Base-by-base conservation (phyloP, 495 filamentous ascomycete genomes). In the Hypoxylon crocopeplum region DNA sequence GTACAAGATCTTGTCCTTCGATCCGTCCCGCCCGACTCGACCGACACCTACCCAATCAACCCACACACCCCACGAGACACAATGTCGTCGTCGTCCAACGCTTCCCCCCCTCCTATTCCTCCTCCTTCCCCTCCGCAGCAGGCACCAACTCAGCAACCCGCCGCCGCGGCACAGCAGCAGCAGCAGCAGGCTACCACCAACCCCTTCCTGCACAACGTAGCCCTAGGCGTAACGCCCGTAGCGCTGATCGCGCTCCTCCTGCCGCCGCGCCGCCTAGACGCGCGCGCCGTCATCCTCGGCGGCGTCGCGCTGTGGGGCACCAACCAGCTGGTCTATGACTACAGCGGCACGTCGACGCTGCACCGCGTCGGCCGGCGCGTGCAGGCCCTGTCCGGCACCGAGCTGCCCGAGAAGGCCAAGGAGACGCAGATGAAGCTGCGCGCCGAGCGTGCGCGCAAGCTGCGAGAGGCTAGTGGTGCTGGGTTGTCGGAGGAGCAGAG, bases 211-310 rank as follows among this genome's bases (percentile, higher is more conserved):
- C 84, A 84, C 77, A 82, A 83, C 67, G 63, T 82, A 46, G 85
- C 90, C 7, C 65, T 86, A 7, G 80, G 72, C 45, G 81, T 88
- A 64, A 77, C 93, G 46, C 59, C 96, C 49, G 77, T 83, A 21
- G 84, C 85, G 30, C 91, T 93, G 1, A 63, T 89, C 45, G 83
- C 91, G 29, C 81, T 89, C 44, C 74, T 84, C 52, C 79, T 96
- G 11, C 93, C 93, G 2, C 90, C 91, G 0, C 88, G 92, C 36
- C 91, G 90, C 69, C 75, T 96, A 37, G 90, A 86, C 68, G 22
- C 83, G 49, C 88, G 84, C 73, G 80, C 88, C 52, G 76, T 90
- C 59, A 79, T 85, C 13, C 81, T 90, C 2, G 76, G 74, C 34
- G 74, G 75, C 48, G 77, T 83, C 6, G 90, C 84, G 75, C 72